A percentile compares a stretch with the other conserved stretches of the same genome.
phyloP scores from a whole-genome alignment of 2,329 filamentous ascomycete species.

The Huntiella moniliformis region DNA sequence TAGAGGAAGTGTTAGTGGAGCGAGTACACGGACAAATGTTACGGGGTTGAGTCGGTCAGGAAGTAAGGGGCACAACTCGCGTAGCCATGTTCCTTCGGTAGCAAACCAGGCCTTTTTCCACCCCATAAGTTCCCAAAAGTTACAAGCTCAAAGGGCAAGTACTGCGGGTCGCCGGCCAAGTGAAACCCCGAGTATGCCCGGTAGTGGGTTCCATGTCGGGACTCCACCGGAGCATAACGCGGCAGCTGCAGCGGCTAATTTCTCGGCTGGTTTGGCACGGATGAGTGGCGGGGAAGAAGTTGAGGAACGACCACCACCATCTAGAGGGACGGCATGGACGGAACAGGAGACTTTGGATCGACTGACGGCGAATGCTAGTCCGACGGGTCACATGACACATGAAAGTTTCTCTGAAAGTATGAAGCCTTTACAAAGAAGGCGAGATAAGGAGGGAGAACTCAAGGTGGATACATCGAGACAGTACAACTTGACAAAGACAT shows the following conservation, averaged over 20 bases:
- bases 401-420: constrained; percentile 60
- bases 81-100: constrained; percentile 75
- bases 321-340: constrained; percentile 64
- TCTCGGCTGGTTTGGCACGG: constrained; percentile 7
- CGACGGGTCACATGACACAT: constrained; percentile 38
- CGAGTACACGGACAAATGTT: constrained; percentile 4
- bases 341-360: constrained; percentile 54
- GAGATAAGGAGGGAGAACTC: constrained; percentile 23
- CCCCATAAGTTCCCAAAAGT: constrained; percentile 87
- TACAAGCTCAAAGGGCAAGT: constrained; percentile 63
- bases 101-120: constrained; percentile 84
- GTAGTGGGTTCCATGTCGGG: not conserved
- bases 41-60: constrained; percentile 7
- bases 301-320: constrained; percentile 43
- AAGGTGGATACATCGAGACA: constrained; percentile 41
- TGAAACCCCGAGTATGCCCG: constrained; percentile 6
- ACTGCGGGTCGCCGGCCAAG: constrained; percentile 4
- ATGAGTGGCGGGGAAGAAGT: constrained; percentile 24
- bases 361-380: constrained; percentile 55
- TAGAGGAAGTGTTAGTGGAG: constrained; percentile 9
- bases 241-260: constrained; percentile 5
- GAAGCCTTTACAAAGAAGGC: constrained; percentile 42
- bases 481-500: constrained; percentile 24
- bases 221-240: not conserved
- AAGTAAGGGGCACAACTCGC: constrained; percentile 26